These are phyloP conservation scores for Bretschneidera sinensis DNA, from an alignment of 345 rosid genomes.

Conservation along the genomic window DNA sequence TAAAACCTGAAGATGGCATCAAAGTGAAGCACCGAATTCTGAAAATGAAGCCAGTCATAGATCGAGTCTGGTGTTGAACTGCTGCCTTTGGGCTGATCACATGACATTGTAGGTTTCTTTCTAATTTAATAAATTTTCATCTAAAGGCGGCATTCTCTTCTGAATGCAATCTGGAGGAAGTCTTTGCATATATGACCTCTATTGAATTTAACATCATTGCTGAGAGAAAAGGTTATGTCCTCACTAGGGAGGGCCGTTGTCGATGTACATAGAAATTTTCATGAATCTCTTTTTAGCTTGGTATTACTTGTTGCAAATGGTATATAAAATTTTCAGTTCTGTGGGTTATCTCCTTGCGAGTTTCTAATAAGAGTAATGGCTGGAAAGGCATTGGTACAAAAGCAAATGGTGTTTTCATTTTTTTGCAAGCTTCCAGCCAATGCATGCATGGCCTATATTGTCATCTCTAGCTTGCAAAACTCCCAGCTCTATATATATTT, in stretches of 20 bases:
- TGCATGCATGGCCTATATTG: too few species aligned
- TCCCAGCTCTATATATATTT: too few species aligned
- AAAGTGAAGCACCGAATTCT: not conserved
- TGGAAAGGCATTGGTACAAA: too few species aligned
- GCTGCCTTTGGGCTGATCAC: not conserved
- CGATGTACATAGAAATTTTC: constrained; percentile 6
- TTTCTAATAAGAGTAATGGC: too few species aligned
- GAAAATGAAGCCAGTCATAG: not conserved
- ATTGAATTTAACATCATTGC: too few species aligned
- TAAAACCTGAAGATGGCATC: constrained; percentile 1
- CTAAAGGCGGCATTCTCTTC: too few species aligned
- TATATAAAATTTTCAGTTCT: not conserved
- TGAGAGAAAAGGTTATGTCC: not conserved
- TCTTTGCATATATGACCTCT: not conserved
- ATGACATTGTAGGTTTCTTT: not conserved
- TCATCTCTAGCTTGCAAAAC: too few species aligned
- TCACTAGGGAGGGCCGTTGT: not conserved
- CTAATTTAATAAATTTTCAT: not conserved
- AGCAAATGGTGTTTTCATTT: too few species aligned
- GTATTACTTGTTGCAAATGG: not conserved
- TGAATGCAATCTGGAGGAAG: not conserved
- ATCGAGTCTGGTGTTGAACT: not conserved
- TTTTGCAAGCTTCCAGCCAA: too few species aligned
- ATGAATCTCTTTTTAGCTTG: constrained; percentile 3
- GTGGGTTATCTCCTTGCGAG: not conserved